These are phyloP conservation scores for Aspergillus cavernicola DNA, from an alignment of 495 filamentous ascomycete species.

Conservation along the genomic window DNA sequence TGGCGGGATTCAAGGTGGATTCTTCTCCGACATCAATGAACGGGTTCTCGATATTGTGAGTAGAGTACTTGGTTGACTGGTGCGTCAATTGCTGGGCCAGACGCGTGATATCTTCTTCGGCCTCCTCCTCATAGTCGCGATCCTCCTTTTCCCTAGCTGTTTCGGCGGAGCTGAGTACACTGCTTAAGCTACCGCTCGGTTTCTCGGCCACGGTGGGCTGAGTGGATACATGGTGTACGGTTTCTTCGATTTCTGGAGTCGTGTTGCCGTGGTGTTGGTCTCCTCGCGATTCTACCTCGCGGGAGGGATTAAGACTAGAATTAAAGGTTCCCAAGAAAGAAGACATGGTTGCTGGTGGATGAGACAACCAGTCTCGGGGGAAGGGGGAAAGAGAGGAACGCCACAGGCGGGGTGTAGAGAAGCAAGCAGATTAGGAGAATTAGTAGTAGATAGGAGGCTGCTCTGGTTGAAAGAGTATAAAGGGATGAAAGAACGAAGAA, in stretches of 20 bases:
- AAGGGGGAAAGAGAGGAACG: neutral
- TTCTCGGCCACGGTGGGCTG: neutral
- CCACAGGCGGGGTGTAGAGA: slow-evolving; percentile 2
- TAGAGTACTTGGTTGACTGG: slow-evolving; percentile 40
- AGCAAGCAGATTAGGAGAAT: neutral
- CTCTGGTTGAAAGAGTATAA: neutral
- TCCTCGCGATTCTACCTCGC: slow-evolving; percentile 10
- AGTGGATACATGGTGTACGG: slow-evolving; percentile 2
- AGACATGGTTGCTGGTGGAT: slow-evolving; percentile 30
- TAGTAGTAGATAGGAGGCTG: neutral
- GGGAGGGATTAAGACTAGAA: slow-evolving; percentile 27
- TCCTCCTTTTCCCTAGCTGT: slow-evolving; percentile 27
- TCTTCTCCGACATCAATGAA: slow-evolving; percentile 41
- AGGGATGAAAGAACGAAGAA: neutral
- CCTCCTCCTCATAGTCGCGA: slow-evolving; percentile 26
- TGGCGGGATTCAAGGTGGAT: slow-evolving; percentile 44
- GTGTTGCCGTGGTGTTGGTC: slow-evolving; percentile 7
- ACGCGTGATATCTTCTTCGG: slow-evolving; percentile 38
- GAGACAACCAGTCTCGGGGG: slow-evolving; percentile 20
- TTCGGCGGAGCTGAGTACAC: slow-evolving; percentile 30
- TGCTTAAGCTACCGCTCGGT: slow-evolving; percentile 20
- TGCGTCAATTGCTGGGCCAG: slow-evolving; percentile 48
- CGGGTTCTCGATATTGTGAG: slow-evolving; percentile 37
- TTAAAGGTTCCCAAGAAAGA: slow-evolving; percentile 40
- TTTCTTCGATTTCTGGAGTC: neutral